phyloP scores from a whole-genome alignment of 139 green algal species.

The Mesostigma viride region DNA sequence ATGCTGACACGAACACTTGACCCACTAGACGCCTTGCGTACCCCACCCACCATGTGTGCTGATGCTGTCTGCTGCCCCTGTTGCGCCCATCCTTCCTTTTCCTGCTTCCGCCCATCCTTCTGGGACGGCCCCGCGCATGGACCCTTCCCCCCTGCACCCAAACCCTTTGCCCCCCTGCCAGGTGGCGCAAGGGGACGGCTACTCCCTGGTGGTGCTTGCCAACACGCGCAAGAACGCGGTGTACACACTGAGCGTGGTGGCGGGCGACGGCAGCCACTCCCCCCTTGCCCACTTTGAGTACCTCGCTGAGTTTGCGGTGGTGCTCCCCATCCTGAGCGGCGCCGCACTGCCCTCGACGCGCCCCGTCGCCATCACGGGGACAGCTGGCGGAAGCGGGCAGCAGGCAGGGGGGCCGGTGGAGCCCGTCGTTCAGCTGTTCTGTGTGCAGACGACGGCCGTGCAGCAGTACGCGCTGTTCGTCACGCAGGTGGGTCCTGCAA shows the following conservation, averaged over 20 bases:
- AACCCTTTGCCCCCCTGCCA: too few species aligned
- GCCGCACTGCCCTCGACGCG: too few species aligned
- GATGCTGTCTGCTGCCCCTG: too few species aligned
- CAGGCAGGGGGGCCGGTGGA: neutral
- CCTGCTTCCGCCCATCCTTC: too few species aligned
- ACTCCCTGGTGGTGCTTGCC: conserved; percentile 54
- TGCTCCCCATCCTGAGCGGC: conserved; percentile 64
- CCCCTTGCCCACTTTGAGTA: conserved; percentile 51
- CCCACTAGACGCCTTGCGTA: too few species aligned
- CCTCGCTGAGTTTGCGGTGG: conserved; percentile 50
- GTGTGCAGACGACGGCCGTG: conserved; percentile 64
- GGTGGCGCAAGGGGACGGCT: neutral
- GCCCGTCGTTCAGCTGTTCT: conserved; percentile 43
- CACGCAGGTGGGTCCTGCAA: too few species aligned
- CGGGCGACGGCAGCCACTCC: neutral
- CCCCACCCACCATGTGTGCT: too few species aligned
- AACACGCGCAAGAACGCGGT: conserved; percentile 48
- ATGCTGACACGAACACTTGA: too few species aligned
- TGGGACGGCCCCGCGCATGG: too few species aligned
- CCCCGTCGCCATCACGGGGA: conserved; percentile 10
- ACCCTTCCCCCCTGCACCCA: too few species aligned
- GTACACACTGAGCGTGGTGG: conserved; percentile 47
- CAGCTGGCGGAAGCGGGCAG: neutral
- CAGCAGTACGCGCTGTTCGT: conserved; percentile 81
- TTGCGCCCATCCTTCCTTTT: too few species aligned